Conservation (phyloP, 345 rosid genomes). For the Pistacia atlantica region DNA sequence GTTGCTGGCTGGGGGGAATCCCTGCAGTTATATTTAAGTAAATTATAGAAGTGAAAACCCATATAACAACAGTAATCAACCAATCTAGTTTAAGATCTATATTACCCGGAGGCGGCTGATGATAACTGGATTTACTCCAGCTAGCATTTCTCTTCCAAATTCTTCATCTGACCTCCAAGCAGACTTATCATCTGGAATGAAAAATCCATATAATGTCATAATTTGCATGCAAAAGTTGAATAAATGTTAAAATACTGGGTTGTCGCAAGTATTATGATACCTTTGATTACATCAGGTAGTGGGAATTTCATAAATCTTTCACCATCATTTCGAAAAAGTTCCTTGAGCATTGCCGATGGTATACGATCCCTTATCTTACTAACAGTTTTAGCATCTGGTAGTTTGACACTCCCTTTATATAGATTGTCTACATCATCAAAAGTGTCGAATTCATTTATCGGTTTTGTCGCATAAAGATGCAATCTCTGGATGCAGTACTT, state of each 20-base stretch:
- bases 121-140: constrained; percentile 67
- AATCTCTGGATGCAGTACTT: constrained; percentile 69
- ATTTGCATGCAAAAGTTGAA: background rate
- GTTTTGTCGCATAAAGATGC: constrained; percentile 71
- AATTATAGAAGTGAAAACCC: constrained; percentile 5
- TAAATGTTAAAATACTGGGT: background rate
- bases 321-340: constrained; percentile 81
- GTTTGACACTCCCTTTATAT: constrained; percentile 66
- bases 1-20: constrained; percentile 75
- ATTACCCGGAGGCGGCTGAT: constrained; percentile 53
- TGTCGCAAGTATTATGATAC: constrained; percentile 28
- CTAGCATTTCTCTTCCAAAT: constrained; percentile 71
- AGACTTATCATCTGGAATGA: constrained; percentile 47
- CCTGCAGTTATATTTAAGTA: constrained; percentile 39
- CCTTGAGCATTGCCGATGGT: constrained; percentile 89
- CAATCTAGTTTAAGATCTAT: background rate
- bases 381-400: constrained; percentile 33
- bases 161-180: constrained; percentile 82
- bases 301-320: constrained; percentile 76
- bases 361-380: constrained; percentile 58
- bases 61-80: background rate
- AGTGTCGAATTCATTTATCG: constrained; percentile 77
- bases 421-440: constrained; percentile 67
- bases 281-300: constrained; percentile 81
- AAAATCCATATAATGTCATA: constrained; percentile 7